These are phyloP conservation scores for Lactifluus echinatus DNA, from an alignment of 768 basidiomycete genomes.

Conservation along the genomic window DNA sequence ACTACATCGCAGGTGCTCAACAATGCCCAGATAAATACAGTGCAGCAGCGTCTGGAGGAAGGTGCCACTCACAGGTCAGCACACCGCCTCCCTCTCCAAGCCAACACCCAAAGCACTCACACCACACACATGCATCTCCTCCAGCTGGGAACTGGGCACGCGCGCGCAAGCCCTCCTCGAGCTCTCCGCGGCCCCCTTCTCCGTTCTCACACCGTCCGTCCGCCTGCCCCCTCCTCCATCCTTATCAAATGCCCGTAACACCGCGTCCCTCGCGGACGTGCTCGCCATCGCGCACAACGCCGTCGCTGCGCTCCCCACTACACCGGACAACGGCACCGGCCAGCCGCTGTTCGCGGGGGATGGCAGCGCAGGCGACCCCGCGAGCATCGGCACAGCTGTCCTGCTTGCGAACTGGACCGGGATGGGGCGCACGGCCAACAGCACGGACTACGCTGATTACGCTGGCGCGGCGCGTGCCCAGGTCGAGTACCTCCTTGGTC, in stretches of 20 bases:
- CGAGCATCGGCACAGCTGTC: conserved; percentile 66
- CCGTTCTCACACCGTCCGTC: conserved; percentile 33
- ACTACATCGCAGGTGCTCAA: conserved; percentile 30
- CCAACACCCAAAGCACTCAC: background rate
- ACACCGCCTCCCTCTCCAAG: background rate
- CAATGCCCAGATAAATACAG: conserved; percentile 29
- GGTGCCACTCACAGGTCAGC: conserved; percentile 36
- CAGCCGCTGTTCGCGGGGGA: conserved; percentile 51
- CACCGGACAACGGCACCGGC: conserved; percentile 36
- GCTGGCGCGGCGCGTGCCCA: conserved; percentile 57
- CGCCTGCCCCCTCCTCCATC: conserved; percentile 26
- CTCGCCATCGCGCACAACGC: conserved; percentile 44
- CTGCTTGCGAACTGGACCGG: conserved; percentile 55
- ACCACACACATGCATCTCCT: background rate
- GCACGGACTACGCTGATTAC: conserved; percentile 42
- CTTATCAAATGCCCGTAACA: conserved; percentile 18
- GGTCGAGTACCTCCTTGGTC: conserved; percentile 48
- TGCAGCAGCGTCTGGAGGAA: conserved; percentile 32
- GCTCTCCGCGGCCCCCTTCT: conserved; percentile 35
- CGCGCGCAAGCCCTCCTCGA: conserved; percentile 45
- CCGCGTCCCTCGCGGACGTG: conserved; percentile 40
- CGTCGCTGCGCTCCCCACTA: conserved; percentile 38
- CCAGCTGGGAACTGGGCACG: conserved; percentile 48
- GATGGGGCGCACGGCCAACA: no score
- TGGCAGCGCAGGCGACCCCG: conserved; percentile 66